These are phyloP conservation scores for Xylaria multiplex DNA, from an alignment of 2,329 filamentous ascomycete genomes.

Conservation along the genomic window DNA sequence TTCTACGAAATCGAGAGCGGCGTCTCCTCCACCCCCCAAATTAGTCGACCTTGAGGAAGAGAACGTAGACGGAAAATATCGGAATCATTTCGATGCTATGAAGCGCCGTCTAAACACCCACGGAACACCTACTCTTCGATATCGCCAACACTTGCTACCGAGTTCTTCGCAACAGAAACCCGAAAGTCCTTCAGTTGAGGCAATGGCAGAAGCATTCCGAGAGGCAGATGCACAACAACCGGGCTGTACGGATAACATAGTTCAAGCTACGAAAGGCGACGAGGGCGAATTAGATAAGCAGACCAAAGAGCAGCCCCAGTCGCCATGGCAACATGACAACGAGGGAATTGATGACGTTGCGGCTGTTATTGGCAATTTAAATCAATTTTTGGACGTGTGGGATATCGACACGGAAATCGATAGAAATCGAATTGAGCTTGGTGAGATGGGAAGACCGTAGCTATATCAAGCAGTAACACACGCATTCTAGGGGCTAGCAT, in stretches of 20 bases:
- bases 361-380: conserved; percentile 58
- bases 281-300: conserved; percentile 24
- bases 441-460: conserved; percentile 3
- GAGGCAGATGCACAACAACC: conserved; percentile 52
- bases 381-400: conserved; percentile 57
- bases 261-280: conserved; percentile 20
- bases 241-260: conserved; percentile 1
- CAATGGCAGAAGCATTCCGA: conserved; percentile 62
- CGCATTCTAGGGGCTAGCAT: conserved; percentile 22
- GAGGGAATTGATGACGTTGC: conserved; percentile 57
- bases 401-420: conserved; percentile 52
- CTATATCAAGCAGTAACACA: conserved; percentile 18
- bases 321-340: conserved; percentile 46
- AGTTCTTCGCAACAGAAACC: conserved; percentile 55
- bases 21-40: conserved; percentile 58
- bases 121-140: conserved; percentile 21
- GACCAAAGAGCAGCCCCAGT: conserved; percentile 38
- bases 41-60: conserved; percentile 49
- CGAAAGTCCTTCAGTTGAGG: conserved; percentile 55
- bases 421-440: conserved; percentile 39
- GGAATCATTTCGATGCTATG: conserved; percentile 59
- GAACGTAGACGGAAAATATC: conserved; percentile 53
- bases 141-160: conserved; percentile 53
- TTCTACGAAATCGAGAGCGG: conserved; percentile 40
- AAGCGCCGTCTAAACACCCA: conserved; percentile 48